These are phyloP conservation scores for Aphanocladium album DNA, from an alignment of 2,329 filamentous ascomycete genomes.

Conservation along the genomic window DNA sequence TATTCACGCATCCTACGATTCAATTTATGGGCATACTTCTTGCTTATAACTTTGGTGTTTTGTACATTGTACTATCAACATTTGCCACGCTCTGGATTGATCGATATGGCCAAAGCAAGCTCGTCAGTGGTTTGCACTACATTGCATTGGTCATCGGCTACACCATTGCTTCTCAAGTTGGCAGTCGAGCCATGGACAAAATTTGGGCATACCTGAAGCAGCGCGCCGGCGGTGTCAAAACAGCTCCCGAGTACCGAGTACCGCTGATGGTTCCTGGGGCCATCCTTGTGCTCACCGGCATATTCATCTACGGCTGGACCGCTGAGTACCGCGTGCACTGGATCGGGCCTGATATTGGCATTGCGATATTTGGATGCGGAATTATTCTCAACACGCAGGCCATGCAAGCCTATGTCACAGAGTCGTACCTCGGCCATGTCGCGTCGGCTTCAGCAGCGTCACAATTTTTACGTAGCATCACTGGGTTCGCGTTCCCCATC, in stretches of 20 bases:
- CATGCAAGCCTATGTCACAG: constrained; percentile 43
- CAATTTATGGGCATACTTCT: constrained; percentile 40
- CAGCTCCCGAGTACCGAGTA: constrained; percentile 42
- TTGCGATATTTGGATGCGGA: constrained; percentile 47
- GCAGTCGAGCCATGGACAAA: constrained; percentile 33
- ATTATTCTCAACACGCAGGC: constrained; percentile 49
- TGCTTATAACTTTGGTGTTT: constrained; percentile 44
- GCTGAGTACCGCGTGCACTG: constrained; percentile 47
- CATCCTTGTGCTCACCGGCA: constrained; percentile 32
- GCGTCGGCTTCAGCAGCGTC: constrained; percentile 19
- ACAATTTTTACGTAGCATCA: constrained; percentile 17
- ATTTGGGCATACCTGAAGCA: constrained; percentile 26
- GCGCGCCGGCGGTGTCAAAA: background rate
- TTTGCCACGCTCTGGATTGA: constrained; percentile 44
- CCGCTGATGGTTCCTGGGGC: constrained; percentile 51
- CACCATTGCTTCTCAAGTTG: constrained; percentile 30
- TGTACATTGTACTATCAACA: constrained; percentile 49
- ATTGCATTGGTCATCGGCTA: constrained; percentile 44
- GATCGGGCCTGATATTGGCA: constrained; percentile 55
- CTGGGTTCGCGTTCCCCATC: constrained; percentile 19
- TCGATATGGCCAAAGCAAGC: constrained; percentile 40
- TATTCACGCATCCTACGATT: constrained; percentile 41
- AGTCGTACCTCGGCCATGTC: constrained; percentile 14
- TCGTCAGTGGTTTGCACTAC: constrained; percentile 44
- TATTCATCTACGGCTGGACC: constrained; percentile 38